Evolutionary conservation across 2,329 filamentous ascomycete species (phyloP), one percentile per base, ranked within the genome.

Genomic region (Thelonectria discophora): DNA sequence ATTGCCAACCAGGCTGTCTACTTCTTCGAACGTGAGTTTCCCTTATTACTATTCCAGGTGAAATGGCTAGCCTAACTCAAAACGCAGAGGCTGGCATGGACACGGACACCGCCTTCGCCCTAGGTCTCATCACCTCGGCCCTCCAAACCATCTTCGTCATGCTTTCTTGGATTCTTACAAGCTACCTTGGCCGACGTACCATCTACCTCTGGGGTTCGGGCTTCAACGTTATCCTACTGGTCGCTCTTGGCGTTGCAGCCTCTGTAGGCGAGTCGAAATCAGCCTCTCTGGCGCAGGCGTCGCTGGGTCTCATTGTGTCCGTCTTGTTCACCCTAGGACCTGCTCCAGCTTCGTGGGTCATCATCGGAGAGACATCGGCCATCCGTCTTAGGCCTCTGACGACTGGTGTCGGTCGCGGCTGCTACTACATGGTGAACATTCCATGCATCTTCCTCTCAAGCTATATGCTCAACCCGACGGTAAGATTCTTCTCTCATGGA

Each of bases 351-450:
- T 89, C 87, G 10, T 90, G 84, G 82, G 84, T 86, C 76, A 87
- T 90, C 66, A 90, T 90, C 48, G 86, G 84, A 67, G 88, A 90
- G 75, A 90, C 88, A 2, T 88, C 88, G 0, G 78, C 88, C 52
- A 82, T 90, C 56, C 87, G 88, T 63, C 86, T 90, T 30, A 75
- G 88, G 49, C 85, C 88, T 48, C 77, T 90, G n/a, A 90, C 85
- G 3, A 90, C 87, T 21, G 88, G 87, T 74, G 76, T 89, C 51
- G 88, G 88, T 72, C 87, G 88, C 72, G 87, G 76, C 55, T 76
- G 80, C 12, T 90, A 90, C 80, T 90, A 90, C 76, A 68, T 88
- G 5, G 78, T 87, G 63, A 83, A 90, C 60, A 89, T 90, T 73
- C 87, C 87, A 68, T 88, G 85, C 70, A 90, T 90, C 71, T 89